phyloP scores from a whole-genome alignment of 2,329 filamentous ascomycete genomes.

The Pseudonectria buxi region DNA sequence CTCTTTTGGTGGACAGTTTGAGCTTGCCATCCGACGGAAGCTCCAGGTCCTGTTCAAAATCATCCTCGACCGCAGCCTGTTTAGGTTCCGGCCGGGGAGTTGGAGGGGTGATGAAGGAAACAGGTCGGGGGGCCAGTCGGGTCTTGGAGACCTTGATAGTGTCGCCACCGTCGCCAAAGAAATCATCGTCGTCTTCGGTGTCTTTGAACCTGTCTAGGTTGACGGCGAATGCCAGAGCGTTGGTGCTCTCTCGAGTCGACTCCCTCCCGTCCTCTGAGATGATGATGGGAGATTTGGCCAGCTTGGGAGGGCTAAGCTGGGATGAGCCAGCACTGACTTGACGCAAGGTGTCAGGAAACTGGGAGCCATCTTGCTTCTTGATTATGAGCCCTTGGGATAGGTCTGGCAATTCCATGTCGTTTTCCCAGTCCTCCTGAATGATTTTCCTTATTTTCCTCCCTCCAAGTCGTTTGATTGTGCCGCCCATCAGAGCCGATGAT shows the following conservation, averaged over 20 bases:
- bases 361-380: conserved; percentile 52
- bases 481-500: conserved; percentile 80
- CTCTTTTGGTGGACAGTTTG: conserved; percentile 53
- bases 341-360: conserved; percentile 62
- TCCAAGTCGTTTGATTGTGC: conserved; percentile 86
- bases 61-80: conserved; percentile 43
- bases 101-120: conserved; percentile 50
- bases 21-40: conserved; percentile 61
- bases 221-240: conserved; percentile 38
- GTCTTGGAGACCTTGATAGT: conserved; percentile 64
- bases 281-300: conserved; percentile 20
- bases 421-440: conserved; percentile 74
- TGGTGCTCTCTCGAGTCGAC: conserved; percentile 27
- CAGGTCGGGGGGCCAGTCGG: conserved; percentile 42
- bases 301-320: conserved; percentile 45
- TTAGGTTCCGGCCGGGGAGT: conserved; percentile 42
- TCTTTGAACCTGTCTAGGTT: conserved; percentile 61
- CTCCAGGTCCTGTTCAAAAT: conserved; percentile 68
- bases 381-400: conserved; percentile 54
- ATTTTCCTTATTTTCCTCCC: conserved; percentile 65
- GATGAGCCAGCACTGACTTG: conserved; percentile 56
- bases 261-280: conserved; percentile 24
- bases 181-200: conserved; percentile 53
- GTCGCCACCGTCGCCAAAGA: conserved; percentile 55
- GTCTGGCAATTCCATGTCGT: conserved; percentile 66